A percentile compares a stretch with the other conserved stretches of the same genome.
Evolutionary conservation across 495 filamentous ascomycete genomes (phyloP).

Genomic region (Penicillium manginii): DNA sequence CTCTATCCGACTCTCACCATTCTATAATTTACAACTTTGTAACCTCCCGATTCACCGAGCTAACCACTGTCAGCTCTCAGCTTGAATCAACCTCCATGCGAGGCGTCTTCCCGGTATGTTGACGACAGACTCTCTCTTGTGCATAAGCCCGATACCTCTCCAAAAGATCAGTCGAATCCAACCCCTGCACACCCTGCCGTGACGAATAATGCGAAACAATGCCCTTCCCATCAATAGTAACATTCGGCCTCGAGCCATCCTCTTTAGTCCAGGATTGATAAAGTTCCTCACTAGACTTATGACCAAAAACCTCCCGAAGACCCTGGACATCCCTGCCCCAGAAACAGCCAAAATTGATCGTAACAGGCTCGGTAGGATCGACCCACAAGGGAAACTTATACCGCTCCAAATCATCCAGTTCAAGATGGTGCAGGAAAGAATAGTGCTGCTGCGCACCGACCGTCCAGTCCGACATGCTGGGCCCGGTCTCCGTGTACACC

Average conservation of each 20-base stretch:
- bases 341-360: constrained; percentile 52
- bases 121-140: constrained; percentile 48
- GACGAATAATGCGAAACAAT: constrained; percentile 56
- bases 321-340: constrained; percentile 43
- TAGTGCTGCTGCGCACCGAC: constrained; percentile 59
- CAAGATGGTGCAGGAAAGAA: constrained; percentile 56
- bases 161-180: constrained; percentile 56
- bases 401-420: constrained; percentile 41
- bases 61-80: not conserved
- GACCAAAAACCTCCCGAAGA: constrained; percentile 20
- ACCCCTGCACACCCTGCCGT: constrained; percentile 33
- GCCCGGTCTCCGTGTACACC: constrained; percentile 36
- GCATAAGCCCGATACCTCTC: constrained; percentile 56
- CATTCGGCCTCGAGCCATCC: constrained; percentile 22
- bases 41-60: no score
- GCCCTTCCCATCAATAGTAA: constrained; percentile 56
- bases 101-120: constrained; percentile 6
- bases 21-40: no score
- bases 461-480: constrained; percentile 48
- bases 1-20: no score
- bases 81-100: not conserved
- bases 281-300: constrained; percentile 8
- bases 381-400: constrained; percentile 59
- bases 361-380: constrained; percentile 46
- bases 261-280: constrained; percentile 1